phyloP scores from a whole-genome alignment of 768 basidiomycete species.

The Termitomyces sp. region DNA sequence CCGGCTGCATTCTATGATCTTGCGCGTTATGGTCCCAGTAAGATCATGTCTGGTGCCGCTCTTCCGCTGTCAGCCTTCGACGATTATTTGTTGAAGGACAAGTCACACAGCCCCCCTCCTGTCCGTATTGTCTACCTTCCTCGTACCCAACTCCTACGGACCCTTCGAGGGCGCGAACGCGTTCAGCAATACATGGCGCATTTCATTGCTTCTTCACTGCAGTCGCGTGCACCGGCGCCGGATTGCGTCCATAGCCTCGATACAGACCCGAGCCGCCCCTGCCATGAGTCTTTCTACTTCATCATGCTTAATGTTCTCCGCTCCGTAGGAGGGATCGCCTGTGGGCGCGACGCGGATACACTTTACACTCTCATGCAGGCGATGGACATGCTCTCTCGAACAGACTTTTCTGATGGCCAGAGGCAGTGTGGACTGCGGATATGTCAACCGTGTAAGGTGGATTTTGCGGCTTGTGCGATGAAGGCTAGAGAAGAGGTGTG shows the following conservation, averaged over 20 bases:
- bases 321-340: slow-evolving; percentile 66
- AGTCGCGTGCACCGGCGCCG: slow-evolving; percentile 41
- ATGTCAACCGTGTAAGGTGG: slow-evolving; percentile 48
- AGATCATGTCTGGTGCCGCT: slow-evolving; percentile 54
- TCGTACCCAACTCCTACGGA: slow-evolving; percentile 27
- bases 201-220: slow-evolving; percentile 58
- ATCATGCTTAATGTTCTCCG: slow-evolving; percentile 72
- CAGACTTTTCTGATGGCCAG: slow-evolving; percentile 66
- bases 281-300: slow-evolving; percentile 71
- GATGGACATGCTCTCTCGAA: slow-evolving; percentile 66
- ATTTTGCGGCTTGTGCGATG: slow-evolving; percentile 34
- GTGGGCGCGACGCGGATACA: slow-evolving; percentile 72
- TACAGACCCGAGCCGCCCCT: slow-evolving; percentile 35
- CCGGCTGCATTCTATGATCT: slow-evolving; percentile 74
- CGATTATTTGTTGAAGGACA: slow-evolving; percentile 14
- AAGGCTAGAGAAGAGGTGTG: slow-evolving; percentile 58
- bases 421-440: slow-evolving; percentile 48
- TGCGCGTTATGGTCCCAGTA: slow-evolving; percentile 68
- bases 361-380: slow-evolving; percentile 67
- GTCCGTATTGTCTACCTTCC: slow-evolving; percentile 18
- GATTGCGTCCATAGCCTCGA: slow-evolving; percentile 43
- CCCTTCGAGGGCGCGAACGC: slow-evolving; percentile 61
- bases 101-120: slow-evolving; percentile 28
- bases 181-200: slow-evolving; percentile 59
- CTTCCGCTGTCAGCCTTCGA: slow-evolving; percentile 28